Evolutionary conservation across 352 stramenopile genomes (phyloP), one percentile per base, ranked within the genome.

Genomic region (Pythium utonaiense): DNA sequence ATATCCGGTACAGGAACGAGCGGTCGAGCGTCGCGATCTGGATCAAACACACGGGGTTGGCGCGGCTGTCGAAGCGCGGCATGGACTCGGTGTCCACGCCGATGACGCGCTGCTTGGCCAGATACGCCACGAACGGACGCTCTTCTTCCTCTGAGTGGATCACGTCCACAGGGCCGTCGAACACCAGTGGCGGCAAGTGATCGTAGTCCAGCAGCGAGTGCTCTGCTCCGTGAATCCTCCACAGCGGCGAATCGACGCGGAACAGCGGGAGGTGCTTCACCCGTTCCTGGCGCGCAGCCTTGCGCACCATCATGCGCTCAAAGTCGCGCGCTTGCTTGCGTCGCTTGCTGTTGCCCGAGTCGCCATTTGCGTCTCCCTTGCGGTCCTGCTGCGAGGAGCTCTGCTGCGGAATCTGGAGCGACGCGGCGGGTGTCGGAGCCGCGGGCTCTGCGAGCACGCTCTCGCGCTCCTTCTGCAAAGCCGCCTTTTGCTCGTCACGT

Each of bases 61-160:
- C 68, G 67, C 52, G 73, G 22, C 75, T 77, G 52, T 80, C 67
- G 44, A 91, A 87, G 30, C 80, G 74, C 2, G 85, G 85, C 62
- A 84, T 83, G 9, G 79, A 83, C 57, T 95, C 85, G n/a, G 80
- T 93, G 67, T 93, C 85, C 10, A 95, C 71, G 17, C 85, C 85
- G 19, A 88, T 40, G 17, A 86, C 66, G 30, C 44, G 51, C 34
- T 92, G 83, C 17, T 74, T 55, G 6, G 66, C 67, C 28, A 93
- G 34, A 57, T 88, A 91, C 13, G 66, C 42, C 28, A 67, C 62
- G 53, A 87, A 73, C 45, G 71, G 17, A 10, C 52, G 58, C 52
- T 93, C 83, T 51, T 93, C 80, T 9, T 74, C 60, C 12, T 64
- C 59, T 44, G 79, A 89, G 61, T 89, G 80, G 53, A 93, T 77